These are phyloP conservation scores for Aspergillus melleus DNA, from an alignment of 2,329 filamentous ascomycete genomes.

Conservation along the genomic window DNA sequence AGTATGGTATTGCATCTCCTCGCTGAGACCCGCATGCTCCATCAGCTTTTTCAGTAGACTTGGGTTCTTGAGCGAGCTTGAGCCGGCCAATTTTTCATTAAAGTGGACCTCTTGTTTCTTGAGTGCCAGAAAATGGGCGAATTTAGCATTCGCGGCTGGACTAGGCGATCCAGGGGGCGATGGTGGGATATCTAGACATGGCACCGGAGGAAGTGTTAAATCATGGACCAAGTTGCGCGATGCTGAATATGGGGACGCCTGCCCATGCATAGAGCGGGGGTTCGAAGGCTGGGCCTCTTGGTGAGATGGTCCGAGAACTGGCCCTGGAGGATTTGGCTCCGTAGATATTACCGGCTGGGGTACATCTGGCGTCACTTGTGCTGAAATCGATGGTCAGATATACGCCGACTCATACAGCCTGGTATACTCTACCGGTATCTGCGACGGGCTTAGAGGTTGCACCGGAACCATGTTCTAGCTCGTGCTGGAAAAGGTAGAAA, in stretches of 20 bases:
- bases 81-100: slow-evolving; percentile 60
- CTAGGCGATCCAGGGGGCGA: slow-evolving; percentile 49
- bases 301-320: slow-evolving; percentile 40
- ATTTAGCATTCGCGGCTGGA: slow-evolving; percentile 53
- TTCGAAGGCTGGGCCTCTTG: slow-evolving; percentile 21
- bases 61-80: slow-evolving; percentile 60
- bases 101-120: slow-evolving; percentile 65
- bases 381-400: slow-evolving; percentile 4
- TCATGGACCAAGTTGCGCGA: slow-evolving; percentile 54
- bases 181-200: slow-evolving; percentile 46
- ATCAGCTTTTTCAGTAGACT: slow-evolving; percentile 58
- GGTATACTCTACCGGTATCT: slow-evolving; percentile 9
- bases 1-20: slow-evolving; percentile 55
- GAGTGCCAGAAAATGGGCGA: slow-evolving; percentile 60
- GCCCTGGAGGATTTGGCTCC: slow-evolving; percentile 23
- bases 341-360: slow-evolving; percentile 2
- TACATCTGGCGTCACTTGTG: background rate
- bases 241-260: slow-evolving; percentile 50
- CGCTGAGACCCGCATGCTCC: slow-evolving; percentile 57
- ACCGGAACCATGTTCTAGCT: slow-evolving; percentile 4
- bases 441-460: background rate
- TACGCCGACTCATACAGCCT: background rate
- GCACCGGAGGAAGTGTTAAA: slow-evolving; percentile 54
- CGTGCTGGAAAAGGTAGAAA: background rate
- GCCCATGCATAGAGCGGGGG: background rate